These are phyloP conservation scores for Groenewaldozyma salmanticensis DNA, from an alignment of 805 yeast genomes.

Conservation along the genomic window DNA sequence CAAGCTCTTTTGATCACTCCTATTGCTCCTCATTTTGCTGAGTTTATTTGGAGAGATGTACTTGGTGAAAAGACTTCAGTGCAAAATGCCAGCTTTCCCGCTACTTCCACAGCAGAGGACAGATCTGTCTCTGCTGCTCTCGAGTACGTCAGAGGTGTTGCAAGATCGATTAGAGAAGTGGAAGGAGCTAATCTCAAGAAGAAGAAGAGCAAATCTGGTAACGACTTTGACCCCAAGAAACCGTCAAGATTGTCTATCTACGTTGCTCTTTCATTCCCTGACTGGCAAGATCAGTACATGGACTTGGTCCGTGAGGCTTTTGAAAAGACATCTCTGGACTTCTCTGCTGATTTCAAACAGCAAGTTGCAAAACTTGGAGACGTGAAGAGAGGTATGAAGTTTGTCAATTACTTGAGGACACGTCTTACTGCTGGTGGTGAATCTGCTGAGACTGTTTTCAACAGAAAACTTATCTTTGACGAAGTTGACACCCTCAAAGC, in stretches of 20 bases:
- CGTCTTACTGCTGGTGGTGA: conserved; percentile 42
- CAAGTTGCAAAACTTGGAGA: conserved; percentile 42
- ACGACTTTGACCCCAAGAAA: conserved; percentile 62
- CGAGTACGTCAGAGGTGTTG: conserved; percentile 65
- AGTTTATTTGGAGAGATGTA: conserved; percentile 77
- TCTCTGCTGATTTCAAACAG: conserved; percentile 30
- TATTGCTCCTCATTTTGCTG: conserved; percentile 93
- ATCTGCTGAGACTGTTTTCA: conserved; percentile 68
- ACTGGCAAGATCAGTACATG: conserved; percentile 77
- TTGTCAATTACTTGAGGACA: conserved; percentile 76
- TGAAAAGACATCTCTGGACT: conserved; percentile 21
- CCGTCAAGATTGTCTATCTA: conserved; percentile 68
- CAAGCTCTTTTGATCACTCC: conserved; percentile 85
- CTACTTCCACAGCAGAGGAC: conserved; percentile 57
- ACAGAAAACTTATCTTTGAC: conserved; percentile 76
- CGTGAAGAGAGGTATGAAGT: conserved; percentile 98
- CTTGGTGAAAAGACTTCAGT: conserved; percentile 57
- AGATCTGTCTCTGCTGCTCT: conserved; percentile 55
- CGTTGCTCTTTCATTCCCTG: conserved; percentile 77
- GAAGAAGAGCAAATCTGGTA: conserved; percentile 58
- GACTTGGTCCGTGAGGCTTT: conserved; percentile 54
- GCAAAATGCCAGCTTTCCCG: conserved; percentile 74
- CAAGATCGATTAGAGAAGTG: conserved; percentile 84
- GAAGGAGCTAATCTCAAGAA: conserved; percentile 81
- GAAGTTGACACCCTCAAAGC: conserved; percentile 57